Conservation (phyloP, 345 rosid genomes). For the Populus davidiana region DNA sequence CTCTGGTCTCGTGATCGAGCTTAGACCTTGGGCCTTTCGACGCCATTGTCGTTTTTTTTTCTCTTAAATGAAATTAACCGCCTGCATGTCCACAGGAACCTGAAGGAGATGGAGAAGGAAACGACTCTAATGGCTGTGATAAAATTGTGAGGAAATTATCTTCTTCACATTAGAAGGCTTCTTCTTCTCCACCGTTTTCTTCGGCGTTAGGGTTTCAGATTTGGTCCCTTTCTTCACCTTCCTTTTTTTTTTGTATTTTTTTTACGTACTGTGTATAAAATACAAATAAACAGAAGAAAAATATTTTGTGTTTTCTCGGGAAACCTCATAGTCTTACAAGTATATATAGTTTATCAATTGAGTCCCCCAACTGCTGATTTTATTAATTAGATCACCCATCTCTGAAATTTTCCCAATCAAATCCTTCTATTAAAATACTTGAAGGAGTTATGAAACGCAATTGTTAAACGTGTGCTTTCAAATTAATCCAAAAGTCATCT, state of each 20-base stretch:
- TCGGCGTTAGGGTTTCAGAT: neutral
- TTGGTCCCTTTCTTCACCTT: neutral
- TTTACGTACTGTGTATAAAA: neutral
- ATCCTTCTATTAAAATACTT: neutral
- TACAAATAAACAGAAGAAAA: neutral
- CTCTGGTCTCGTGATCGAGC: constrained; percentile 77
- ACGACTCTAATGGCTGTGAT: neutral
- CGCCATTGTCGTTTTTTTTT: constrained; percentile 35
- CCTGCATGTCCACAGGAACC: neutral
- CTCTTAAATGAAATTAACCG: neutral
- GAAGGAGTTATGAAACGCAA: too few species aligned
- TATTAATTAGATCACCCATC: neutral
- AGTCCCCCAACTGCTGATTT: neutral
- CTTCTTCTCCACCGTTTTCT: neutral
- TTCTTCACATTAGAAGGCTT: neutral
- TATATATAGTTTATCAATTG: neutral
- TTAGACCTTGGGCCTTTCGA: constrained; percentile 64
- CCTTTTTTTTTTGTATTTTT: neutral
- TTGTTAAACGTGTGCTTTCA: neutral
- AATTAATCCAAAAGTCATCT: too few species aligned
- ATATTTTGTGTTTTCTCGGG: neutral
- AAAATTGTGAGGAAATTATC: neutral
- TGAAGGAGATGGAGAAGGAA: neutral
- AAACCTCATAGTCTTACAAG: neutral
- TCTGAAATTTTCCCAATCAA: neutral